Evolutionary conservation across 1,139 yeast species (phyloP).

Genomic region (Diutina siamensis): DNA sequence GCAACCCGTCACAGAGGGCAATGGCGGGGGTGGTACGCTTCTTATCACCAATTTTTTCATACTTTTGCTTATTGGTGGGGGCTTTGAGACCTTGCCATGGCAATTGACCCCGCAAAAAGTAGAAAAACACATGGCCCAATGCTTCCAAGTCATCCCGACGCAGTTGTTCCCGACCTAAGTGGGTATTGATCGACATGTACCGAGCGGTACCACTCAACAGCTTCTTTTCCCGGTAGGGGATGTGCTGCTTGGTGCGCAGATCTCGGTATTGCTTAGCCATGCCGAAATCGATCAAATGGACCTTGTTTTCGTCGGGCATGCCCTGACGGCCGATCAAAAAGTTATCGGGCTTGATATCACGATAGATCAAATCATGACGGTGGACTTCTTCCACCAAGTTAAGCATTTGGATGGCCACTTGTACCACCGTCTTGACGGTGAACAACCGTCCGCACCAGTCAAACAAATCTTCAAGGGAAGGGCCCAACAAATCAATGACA

Average conservation of each 20-base stretch:
- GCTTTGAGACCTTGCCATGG: slow-evolving; percentile 99
- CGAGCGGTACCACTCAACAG: slow-evolving; percentile 94
- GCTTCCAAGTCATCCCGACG: slow-evolving; percentile 95
- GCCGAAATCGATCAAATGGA: slow-evolving; percentile 78
- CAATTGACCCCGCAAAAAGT: slow-evolving; percentile 82
- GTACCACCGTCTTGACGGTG: slow-evolving; percentile 77
- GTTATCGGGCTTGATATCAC: slow-evolving; percentile 95
- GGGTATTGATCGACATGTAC: slow-evolving; percentile 96
- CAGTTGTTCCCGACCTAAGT: slow-evolving; percentile 91
- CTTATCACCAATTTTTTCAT: slow-evolving; percentile 93
- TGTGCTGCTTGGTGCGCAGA: slow-evolving; percentile 89
- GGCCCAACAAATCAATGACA: slow-evolving; percentile 89
- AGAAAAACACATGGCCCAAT: slow-evolving; percentile 89
- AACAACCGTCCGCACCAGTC: slow-evolving; percentile 97
- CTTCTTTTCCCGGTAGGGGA: slow-evolving; percentile 92
- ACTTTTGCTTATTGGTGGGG: slow-evolving; percentile 93
- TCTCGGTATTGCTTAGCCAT: slow-evolving; percentile 98
- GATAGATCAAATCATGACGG: slow-evolving; percentile 78
- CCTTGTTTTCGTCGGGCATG: slow-evolving; percentile 48
- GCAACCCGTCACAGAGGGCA: slow-evolving; percentile 73
- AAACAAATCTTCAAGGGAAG: slow-evolving; percentile 88
- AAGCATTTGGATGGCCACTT: slow-evolving; percentile 89
- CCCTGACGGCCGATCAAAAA: slow-evolving; percentile 75
- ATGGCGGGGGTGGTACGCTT: slow-evolving; percentile 76
- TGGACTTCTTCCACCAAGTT: slow-evolving; percentile 78